Percentiles rank a stretch among this genome's conserved stretches.
phyloP scores from a whole-genome alignment of 495 filamentous ascomycete genomes.

The Penicillium paradoxum region DNA sequence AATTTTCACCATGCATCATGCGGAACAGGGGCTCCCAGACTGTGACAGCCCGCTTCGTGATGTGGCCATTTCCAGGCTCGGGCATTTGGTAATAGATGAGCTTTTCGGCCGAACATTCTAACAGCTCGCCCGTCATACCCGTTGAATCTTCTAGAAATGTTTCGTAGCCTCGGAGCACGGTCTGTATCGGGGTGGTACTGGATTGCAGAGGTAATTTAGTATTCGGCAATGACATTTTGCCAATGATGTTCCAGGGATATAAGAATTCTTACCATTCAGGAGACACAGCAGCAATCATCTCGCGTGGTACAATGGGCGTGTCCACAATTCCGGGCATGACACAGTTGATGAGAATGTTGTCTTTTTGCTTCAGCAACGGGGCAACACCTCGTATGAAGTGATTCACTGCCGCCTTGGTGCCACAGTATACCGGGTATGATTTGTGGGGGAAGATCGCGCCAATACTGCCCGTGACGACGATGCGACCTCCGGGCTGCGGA shows the following conservation, averaged over 20 bases:
- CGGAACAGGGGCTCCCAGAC: constrained; percentile 32
- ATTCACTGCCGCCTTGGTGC: constrained; percentile 26
- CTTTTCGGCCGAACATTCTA: constrained; percentile 27
- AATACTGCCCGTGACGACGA: constrained; percentile 28
- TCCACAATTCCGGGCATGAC: constrained; percentile 27
- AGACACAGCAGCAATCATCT: constrained; percentile 24
- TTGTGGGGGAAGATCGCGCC: constrained; percentile 22
- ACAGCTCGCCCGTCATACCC: constrained; percentile 23
- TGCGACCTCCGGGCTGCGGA: constrained; percentile 21
- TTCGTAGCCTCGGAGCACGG: constrained; percentile 21
- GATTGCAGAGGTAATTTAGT: not conserved
- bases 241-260: not conserved
- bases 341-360: constrained; percentile 27
- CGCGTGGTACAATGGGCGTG: constrained; percentile 26
- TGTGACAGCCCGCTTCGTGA: constrained; percentile 25
- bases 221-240: no score
- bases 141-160: constrained; percentile 25
- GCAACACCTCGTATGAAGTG: constrained; percentile 26
- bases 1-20: constrained; percentile 25
- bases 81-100: constrained; percentile 21
- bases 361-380: constrained; percentile 25
- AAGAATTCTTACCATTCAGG: constrained; percentile 20
- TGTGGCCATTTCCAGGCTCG: constrained; percentile 19
- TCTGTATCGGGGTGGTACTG: constrained; percentile 25
- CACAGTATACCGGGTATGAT: constrained; percentile 28